Evolutionary conservation across 306 rosid genomes (phyloP).

Genomic region (Cicer yamashitae): DNA sequence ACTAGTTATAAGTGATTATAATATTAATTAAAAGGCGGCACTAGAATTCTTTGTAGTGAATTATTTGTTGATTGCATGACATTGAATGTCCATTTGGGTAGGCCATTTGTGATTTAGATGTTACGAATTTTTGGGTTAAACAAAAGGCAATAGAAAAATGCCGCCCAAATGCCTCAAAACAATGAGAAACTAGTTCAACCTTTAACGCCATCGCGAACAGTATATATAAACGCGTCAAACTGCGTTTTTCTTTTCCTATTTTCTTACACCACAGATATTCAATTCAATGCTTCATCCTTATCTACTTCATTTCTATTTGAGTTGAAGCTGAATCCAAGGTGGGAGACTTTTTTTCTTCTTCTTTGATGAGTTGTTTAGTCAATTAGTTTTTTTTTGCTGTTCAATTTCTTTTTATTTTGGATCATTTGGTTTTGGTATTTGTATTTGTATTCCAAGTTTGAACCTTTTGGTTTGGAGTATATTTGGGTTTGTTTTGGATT

Average conservation of each 20-base stretch:
- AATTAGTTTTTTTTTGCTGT: slow-evolving; percentile 24
- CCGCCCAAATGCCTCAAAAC: slow-evolving; percentile 41
- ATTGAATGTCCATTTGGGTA: slow-evolving; percentile 22
- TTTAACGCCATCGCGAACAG: slow-evolving; percentile 51
- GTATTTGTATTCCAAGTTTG: slow-evolving; percentile 27
- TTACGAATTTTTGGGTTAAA: slow-evolving; percentile 40
- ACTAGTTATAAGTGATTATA: too few relatives aligned
- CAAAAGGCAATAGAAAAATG: slow-evolving; percentile 32
- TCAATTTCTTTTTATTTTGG: slow-evolving; percentile 30
- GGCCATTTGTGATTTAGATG: slow-evolving; percentile 17
- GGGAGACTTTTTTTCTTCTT: not conserved
- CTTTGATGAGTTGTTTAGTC: slow-evolving; percentile 5
- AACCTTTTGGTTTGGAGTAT: not conserved
- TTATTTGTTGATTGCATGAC: not conserved
- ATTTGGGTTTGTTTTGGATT: slow-evolving; percentile 41
- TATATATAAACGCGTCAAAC: slow-evolving; percentile 56
- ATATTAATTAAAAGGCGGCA: too few relatives aligned
- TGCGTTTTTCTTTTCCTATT: slow-evolving; percentile 7
- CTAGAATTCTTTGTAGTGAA: too few relatives aligned
- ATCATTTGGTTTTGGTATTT: slow-evolving; percentile 44
- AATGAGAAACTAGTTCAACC: slow-evolving; percentile 35
- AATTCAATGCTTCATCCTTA: not conserved
- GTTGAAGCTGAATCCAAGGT: slow-evolving; percentile 50
- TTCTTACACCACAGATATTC: not conserved
- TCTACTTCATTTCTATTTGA: slow-evolving; percentile 29